phyloP scores from a whole-genome alignment of 2,329 filamentous ascomycete genomes.

The Rhynchosporium agropyri region DNA sequence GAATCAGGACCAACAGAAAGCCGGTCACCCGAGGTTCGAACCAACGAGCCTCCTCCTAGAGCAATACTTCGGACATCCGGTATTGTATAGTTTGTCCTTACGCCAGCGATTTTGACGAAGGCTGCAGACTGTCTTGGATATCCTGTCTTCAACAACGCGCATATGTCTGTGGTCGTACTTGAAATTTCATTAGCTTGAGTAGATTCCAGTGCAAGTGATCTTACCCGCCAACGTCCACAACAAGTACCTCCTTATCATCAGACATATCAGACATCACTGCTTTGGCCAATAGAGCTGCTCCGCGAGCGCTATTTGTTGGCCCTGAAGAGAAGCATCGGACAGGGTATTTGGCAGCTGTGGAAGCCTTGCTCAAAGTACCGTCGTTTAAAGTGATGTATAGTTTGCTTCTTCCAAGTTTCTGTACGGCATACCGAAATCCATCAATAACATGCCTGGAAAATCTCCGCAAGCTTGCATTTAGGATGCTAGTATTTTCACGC shows the following conservation, averaged over 20 bases:
- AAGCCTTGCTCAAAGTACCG: slow-evolving; percentile 59
- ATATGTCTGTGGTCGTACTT: slow-evolving; percentile 62
- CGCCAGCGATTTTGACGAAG: slow-evolving; percentile 60
- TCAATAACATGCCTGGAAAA: slow-evolving; percentile 60
- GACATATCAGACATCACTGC: slow-evolving; percentile 21
- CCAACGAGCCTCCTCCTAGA: slow-evolving; percentile 56
- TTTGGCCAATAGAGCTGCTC: slow-evolving; percentile 59
- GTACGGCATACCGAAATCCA: slow-evolving; percentile 57
- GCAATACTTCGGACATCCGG: slow-evolving; percentile 59
- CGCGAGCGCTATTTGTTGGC: slow-evolving; percentile 65
- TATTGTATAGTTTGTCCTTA: slow-evolving; percentile 61
- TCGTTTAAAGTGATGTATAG: slow-evolving; percentile 65
- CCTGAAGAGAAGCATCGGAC: slow-evolving; percentile 65
- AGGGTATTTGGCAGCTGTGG: slow-evolving; percentile 56
- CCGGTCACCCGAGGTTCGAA: slow-evolving; percentile 50
- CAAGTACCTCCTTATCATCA: slow-evolving; percentile 42
- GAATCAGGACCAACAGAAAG: slow-evolving; percentile 57
- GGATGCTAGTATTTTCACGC: slow-evolving; percentile 65
- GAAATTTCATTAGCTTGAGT: slow-evolving; percentile 18
- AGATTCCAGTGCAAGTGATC: background rate
- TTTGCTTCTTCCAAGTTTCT: slow-evolving; percentile 50
- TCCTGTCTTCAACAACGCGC: slow-evolving; percentile 58
- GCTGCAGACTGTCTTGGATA: slow-evolving; percentile 62
- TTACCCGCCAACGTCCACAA: slow-evolving; percentile 57
- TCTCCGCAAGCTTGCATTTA: slow-evolving; percentile 63